These are phyloP conservation scores for Trypanosoma cruzi DNA, from an alignment of 208 protist species.

Conservation along the genomic window DNA sequence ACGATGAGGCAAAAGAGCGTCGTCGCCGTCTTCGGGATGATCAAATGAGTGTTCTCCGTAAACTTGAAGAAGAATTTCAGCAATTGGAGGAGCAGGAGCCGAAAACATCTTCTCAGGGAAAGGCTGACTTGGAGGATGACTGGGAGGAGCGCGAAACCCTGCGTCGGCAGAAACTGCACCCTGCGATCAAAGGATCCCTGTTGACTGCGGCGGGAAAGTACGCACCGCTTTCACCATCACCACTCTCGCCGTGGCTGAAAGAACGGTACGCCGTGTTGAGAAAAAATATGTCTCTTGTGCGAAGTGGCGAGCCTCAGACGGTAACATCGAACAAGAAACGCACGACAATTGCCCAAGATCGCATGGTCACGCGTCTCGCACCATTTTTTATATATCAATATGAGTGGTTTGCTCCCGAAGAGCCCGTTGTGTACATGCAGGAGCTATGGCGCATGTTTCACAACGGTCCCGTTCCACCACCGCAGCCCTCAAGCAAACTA, in stretches of 20 bases:
- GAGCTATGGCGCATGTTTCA: slow-evolving; percentile 21
- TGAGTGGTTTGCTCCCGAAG: slow-evolving; percentile 6
- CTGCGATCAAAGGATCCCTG: slow-evolving; percentile 16
- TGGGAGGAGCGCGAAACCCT: not conserved
- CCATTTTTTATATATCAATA: slow-evolving; percentile 21
- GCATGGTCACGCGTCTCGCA: slow-evolving; percentile 11
- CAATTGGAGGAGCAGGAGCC: not conserved
- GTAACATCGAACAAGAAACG: not conserved
- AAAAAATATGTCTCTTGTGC: not conserved
- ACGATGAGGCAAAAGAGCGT: not conserved
- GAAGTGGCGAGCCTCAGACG: not conserved
- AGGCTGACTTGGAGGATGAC: not conserved
- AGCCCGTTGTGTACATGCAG: not conserved
- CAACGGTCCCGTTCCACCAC: not conserved
- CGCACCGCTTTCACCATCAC: slow-evolving; percentile 14
- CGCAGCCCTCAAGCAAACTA: slow-evolving; percentile 4
- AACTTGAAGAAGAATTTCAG: not conserved
- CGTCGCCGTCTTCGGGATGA: slow-evolving; percentile 1
- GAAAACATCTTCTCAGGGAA: not conserved
- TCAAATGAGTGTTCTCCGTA: not conserved
- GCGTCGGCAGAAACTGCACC: slow-evolving; percentile 5
- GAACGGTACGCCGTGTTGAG: slow-evolving; percentile 9
- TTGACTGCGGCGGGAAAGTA: slow-evolving; percentile 23
- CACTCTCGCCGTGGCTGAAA: slow-evolving; percentile 11
- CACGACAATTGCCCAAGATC: not conserved